Conservation (phyloP, 2,329 filamentous ascomycete genomes). For the Rhinocladiella similis region DNA sequence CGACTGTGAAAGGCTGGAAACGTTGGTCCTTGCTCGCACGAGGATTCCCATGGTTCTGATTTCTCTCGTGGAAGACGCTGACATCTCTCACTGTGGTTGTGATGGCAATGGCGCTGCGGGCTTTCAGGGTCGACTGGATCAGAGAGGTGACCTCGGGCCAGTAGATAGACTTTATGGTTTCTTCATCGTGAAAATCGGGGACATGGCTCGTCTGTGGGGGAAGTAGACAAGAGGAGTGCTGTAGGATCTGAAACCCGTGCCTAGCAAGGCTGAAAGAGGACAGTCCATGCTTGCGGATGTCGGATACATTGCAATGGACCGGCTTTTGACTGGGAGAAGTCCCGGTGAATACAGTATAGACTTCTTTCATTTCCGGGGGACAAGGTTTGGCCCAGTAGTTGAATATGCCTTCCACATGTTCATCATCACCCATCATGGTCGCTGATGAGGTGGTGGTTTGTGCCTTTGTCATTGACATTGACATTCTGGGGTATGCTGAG, state of each 20-base stretch:
- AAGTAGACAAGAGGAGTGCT: conserved; percentile 7
- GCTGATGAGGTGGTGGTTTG: no score
- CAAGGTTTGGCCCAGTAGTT: conserved; percentile 10
- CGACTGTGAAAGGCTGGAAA: conserved; percentile 12
- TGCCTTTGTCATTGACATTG: no score
- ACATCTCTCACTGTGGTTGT: conserved; percentile 9
- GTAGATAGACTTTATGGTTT: conserved; percentile 1
- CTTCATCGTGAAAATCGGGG: conserved; percentile 12
- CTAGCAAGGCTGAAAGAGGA: conserved; percentile 1
- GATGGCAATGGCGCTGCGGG: conserved; percentile 6
- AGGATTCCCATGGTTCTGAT: conserved; percentile 2
- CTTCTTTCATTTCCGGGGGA: conserved; percentile 1
- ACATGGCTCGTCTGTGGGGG: conserved; percentile 2
- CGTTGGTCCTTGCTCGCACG: background rate
- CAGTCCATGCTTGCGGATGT: conserved; percentile 3
- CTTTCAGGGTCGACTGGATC: conserved; percentile 3
- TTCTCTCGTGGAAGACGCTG: background rate
- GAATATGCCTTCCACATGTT: background rate
- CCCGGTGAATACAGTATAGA: conserved; percentile 6
- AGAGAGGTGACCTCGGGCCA: conserved; percentile 12
- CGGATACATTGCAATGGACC: conserved; percentile 6
- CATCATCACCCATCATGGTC: no score
- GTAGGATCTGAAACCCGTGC: conserved; percentile 9
- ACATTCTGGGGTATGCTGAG: no score
- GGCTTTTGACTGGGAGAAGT: background rate